phyloP scores from a whole-genome alignment of 345 rosid species.

The Populus ilicifolia region DNA sequence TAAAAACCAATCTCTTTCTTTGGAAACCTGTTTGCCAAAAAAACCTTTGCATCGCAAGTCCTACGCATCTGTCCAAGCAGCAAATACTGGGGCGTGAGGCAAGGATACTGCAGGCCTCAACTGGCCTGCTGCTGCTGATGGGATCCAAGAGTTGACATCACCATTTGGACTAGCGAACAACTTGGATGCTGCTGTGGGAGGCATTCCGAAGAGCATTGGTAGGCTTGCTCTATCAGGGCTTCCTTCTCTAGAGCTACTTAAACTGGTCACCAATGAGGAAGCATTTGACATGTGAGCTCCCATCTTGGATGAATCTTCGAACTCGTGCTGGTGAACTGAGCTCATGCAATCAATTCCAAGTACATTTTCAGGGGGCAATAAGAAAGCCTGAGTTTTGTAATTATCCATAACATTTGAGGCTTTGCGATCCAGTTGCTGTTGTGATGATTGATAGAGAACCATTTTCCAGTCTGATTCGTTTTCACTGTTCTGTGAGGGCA shows the following conservation, averaged over 20 bases:
- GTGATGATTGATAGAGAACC: constrained; percentile 33
- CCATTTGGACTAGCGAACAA: constrained; percentile 35
- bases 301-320: constrained; percentile 32
- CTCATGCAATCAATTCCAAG: constrained; percentile 20
- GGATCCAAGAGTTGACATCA: constrained; percentile 47
- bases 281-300: constrained; percentile 43
- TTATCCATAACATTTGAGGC: constrained; percentile 13
- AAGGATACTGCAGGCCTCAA: constrained; percentile 45
- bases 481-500: constrained; percentile 13
- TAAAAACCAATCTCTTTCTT: constrained; percentile 10
- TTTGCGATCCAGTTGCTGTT: constrained; percentile 34
- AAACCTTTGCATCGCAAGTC: neutral
- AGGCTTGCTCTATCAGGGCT: constrained; percentile 50
- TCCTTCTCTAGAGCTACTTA: constrained; percentile 57
- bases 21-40: neutral
- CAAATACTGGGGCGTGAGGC: constrained; percentile 74
- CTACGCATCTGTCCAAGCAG: constrained; percentile 84
- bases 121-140: constrained; percentile 52
- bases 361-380: constrained; percentile 27
- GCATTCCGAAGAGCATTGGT: constrained; percentile 47
- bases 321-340: constrained; percentile 25
- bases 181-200: constrained; percentile 45
- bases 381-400: constrained; percentile 30
- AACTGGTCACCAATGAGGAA: constrained; percentile 48
- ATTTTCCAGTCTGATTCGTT: constrained; percentile 41